Base-by-base conservation (phyloP, 345 rosid genomes). In the Gossypium anomalum region DNA sequence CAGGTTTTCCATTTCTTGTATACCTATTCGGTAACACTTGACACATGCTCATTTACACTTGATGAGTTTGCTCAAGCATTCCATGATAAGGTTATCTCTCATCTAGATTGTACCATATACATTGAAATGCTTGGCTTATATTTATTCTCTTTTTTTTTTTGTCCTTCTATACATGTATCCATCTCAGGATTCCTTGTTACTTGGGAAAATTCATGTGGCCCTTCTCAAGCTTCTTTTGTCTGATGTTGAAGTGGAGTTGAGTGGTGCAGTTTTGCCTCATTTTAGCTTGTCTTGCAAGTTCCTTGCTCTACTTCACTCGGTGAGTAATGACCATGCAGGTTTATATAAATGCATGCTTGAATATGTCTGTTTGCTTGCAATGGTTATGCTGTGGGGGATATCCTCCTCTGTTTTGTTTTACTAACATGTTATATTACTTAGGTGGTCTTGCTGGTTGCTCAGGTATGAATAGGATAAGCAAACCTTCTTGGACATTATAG, bases 1-100 rank as follows among this genome's bases (percentile, higher is more conserved):
- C 94, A 95, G 99, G 97, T 87, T 62, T 87, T 93, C 78, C 96
- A 91, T 80, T 95, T 95, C 84, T 86, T 95, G 64, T 95, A 85
- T 80, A 95, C 99, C 20, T 95, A 90, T 78, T 88, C 94, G 34
- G 82, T 78, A 65, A 80, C 69, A 49, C 78, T 88, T 78, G 91
- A 89, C 65, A 73, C 86, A 74, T 83, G 88, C 73, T 84, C 92
- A 70, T 95, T 95, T 84, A 90, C 99, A 34, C 86, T 95, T 65
- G 99, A 93, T 76, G 93, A 90, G 83, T 86, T 95, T 80, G 89
- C 93, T 78, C 92, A 90, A 81, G 91, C 97, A 77, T 93, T 93
- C 85, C 92, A 91, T 84, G 94, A 95, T 73, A 95, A 91, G 99
- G 99, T 95, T 75, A 72, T 61, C 71, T 69, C 80, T 72, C 53